A percentile compares a stretch with the other conserved stretches of the same genome.
Evolutionary conservation across 192 early-diverging fungal genomes (phyloP).

Genomic region (Podila minutissima): DNA sequence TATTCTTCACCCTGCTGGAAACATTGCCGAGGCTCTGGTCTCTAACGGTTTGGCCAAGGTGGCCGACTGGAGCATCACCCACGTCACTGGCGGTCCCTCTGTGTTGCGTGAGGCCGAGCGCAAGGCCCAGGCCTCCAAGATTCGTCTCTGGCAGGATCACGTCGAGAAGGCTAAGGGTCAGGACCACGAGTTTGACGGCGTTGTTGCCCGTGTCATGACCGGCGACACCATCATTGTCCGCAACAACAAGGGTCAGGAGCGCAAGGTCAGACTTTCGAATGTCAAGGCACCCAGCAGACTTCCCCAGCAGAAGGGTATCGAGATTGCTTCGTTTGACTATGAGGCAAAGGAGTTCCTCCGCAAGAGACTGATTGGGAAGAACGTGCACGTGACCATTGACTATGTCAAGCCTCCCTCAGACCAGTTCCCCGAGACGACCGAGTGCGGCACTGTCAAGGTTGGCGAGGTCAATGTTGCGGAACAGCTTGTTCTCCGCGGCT

Average conservation of each 20-base stretch:
- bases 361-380: constrained; percentile 87
- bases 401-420: constrained; percentile 92
- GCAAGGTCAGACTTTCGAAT: constrained; percentile 45
- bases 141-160: constrained; percentile 88
- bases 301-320: constrained; percentile 66
- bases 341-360: constrained; percentile 93
- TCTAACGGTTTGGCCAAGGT: constrained; percentile 84
- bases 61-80: constrained; percentile 85
- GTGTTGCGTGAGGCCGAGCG: constrained; percentile 84
- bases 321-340: constrained; percentile 82
- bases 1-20: constrained; percentile 86
- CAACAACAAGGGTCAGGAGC: constrained; percentile 46
- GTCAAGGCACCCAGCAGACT: constrained; percentile 45
- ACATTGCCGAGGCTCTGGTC: constrained; percentile 91
- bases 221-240: constrained; percentile 66
- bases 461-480: constrained; percentile 70
- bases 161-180: constrained; percentile 63
- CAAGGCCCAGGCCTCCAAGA: constrained; percentile 79
- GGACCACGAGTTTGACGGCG: constrained; percentile 64
- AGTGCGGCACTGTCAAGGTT: constrained; percentile 86
- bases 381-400: constrained; percentile 77
- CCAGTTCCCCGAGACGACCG: constrained; percentile 78
- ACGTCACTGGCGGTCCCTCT: constrained; percentile 76
- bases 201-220: constrained; percentile 59
- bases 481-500: constrained; percentile 68